A percentile compares a stretch with the other conserved stretches of the same genome.
Conservation (phyloP, 2,329 filamentous ascomycete genomes). For the Colletotrichum sidae region DNA sequence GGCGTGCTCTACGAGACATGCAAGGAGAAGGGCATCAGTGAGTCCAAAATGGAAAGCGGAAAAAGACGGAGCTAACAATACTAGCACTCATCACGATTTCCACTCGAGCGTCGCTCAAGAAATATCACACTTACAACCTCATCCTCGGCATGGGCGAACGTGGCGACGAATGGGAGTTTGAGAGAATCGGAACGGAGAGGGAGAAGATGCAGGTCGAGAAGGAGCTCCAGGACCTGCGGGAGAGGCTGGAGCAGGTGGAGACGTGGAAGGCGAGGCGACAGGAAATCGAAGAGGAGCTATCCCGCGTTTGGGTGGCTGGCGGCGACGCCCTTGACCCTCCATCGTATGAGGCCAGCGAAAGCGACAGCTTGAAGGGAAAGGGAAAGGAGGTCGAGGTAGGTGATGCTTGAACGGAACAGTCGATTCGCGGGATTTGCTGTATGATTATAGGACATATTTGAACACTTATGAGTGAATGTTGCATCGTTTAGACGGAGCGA, state of each 20-base stretch:
- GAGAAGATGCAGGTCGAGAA: conserved; percentile 95
- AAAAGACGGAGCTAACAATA: conserved; percentile 34
- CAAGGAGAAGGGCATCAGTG: conserved; percentile 93
- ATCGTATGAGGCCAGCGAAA: conserved; percentile 50
- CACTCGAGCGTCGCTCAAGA: conserved; percentile 92
- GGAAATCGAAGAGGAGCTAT: conserved; percentile 87
- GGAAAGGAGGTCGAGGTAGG: conserved; percentile 31
- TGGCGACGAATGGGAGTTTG: conserved; percentile 91
- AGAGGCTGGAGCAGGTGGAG: conserved; percentile 83
- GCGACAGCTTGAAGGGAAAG: conserved; percentile 29
- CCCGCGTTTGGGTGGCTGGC: conserved; percentile 68
- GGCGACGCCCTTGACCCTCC: conserved; percentile 62
- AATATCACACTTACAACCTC: conserved; percentile 94
- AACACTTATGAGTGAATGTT: conserved; percentile 6
- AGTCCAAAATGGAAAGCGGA: conserved; percentile 51
- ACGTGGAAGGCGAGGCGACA: conserved; percentile 82
- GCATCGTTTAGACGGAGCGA: conserved; percentile 6
- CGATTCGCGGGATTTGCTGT: conserved; percentile 1
- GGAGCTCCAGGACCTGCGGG: conserved; percentile 86
- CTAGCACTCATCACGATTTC: conserved; percentile 92
- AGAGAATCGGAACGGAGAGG: conserved; percentile 90
- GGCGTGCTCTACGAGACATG: conserved; percentile 92
- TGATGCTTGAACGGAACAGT: conserved; percentile 15
- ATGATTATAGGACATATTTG: conserved; percentile 18
- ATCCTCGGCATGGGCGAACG: conserved; percentile 83